Percentiles rank a stretch among this genome's conserved stretches.
Evolutionary conservation across 495 filamentous ascomycete genomes (phyloP).

Genomic region (Talaromyces borbonicus): DNA sequence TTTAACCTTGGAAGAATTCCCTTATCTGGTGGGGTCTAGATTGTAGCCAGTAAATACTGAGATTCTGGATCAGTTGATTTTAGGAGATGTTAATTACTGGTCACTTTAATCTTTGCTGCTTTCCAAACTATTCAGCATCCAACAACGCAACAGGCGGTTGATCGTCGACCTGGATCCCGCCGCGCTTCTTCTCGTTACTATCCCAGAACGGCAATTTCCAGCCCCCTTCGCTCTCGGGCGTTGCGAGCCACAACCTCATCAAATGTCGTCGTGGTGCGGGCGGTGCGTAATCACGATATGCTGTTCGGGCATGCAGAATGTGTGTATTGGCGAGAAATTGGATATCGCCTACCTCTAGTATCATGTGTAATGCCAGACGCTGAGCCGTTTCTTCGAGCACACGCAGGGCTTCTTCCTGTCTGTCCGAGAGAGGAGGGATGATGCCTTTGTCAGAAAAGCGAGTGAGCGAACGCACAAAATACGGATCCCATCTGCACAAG

Average conservation of each 20-base stretch:
- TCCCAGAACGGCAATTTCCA: conserved; percentile 80
- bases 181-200: conserved; percentile 70
- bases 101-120: too few relatives aligned
- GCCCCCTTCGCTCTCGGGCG: conserved; percentile 71
- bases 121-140: conserved; percentile 61
- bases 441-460: conserved; percentile 57
- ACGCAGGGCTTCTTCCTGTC: conserved; percentile 52
- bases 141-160: conserved; percentile 55
- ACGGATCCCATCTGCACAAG: conserved; percentile 62
- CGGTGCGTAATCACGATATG: conserved; percentile 55
- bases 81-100: too few relatives aligned
- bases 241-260: conserved; percentile 78
- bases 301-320: conserved; percentile 59
- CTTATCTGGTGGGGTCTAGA: background rate
- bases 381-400: conserved; percentile 61
- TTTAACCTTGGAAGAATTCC: background rate
- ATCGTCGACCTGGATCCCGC: conserved; percentile 80
- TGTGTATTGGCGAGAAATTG: conserved; percentile 66
- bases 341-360: conserved; percentile 70
- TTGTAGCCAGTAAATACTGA: too few relatives aligned
- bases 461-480: conserved; percentile 58
- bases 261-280: conserved; percentile 58
- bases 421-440: conserved; percentile 55
- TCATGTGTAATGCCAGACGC: conserved; percentile 60
- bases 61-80: too few relatives aligned